Base-by-base conservation (phyloP, 768 basidiomycete species). In the Pleurotus sapidus region DNA sequence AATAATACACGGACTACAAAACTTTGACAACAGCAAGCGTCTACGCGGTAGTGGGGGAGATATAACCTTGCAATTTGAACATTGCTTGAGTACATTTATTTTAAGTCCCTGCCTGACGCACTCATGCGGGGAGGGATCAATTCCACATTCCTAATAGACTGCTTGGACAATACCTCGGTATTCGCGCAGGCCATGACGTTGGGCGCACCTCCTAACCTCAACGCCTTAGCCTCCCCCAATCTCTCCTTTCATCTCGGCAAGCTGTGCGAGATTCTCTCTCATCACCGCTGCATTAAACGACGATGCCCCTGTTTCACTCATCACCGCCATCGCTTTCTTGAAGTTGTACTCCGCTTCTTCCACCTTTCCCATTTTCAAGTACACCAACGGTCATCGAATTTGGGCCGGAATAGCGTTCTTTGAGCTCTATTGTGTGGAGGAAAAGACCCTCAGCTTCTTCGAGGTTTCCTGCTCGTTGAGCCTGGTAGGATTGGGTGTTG, bases 321-420 rank as follows among this genome's bases (percentile, higher is more conserved):
- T 57, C 34, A 63, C 59, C 18, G 57, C 63, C 54, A 74, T 64
- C n/a, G 75, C 74, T 56, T 70, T 67, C 34, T 63, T 63, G 9
- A 77, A 62, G 53, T 74, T 67, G 3, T 63, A 64, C 61, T 77
- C 74, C 0, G 77, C 75, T 5, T 75, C 70, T 49, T 69, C 70
- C 14, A 74, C 59, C 38, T 65, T 69, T 24, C 61, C 68, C 64
- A 71, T 67, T 43, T 65, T 64, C 18, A 72, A 64, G 54, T 74
- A 73, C 0, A 72, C 57, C 73, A 12, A 67, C 67, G 2, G 64
- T 57, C 12, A 61, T 15, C 23, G 63, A 2, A 9, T 70, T 57
- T 15, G 55, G 38, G 6, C 74, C 72, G 4, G 53, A 64, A 38
- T 6, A 48, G 38, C 6, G 46, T 59, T 55, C 66, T 57, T 64